A percentile compares a stretch with the other conserved stretches of the same genome.
phyloP scores from a whole-genome alignment of 768 basidiomycete species.

The Hemileccinum impolitum region DNA sequence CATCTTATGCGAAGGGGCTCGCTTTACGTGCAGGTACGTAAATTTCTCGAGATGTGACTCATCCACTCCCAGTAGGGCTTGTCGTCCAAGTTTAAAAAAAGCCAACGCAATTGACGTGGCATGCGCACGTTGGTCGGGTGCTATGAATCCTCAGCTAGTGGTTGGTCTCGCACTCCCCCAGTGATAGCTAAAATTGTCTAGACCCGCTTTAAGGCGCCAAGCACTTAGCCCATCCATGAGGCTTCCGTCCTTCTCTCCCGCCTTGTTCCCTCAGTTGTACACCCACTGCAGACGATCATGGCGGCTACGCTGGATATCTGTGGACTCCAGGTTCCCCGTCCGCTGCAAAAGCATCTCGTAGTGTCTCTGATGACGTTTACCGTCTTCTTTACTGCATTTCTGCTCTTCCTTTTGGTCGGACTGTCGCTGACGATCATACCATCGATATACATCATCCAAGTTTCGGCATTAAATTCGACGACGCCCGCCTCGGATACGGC shows the following conservation, averaged over 20 bases:
- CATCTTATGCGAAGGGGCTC: too few relatives aligned
- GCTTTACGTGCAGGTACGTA: too few relatives aligned
- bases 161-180: background rate
- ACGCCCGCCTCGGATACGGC: conserved; percentile 49
- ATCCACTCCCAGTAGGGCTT: too few relatives aligned
- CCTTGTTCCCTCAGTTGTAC: background rate
- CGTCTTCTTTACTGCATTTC: conserved; percentile 56
- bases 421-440: conserved; percentile 75
- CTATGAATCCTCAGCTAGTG: background rate
- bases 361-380: conserved; percentile 46
- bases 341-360: conserved; percentile 43
- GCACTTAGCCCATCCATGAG: background rate
- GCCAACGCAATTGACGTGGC: background rate
- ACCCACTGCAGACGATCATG: conserved; percentile 14
- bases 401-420: conserved; percentile 75
- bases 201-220: background rate
- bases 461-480: conserved; percentile 32
- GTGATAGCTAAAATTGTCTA: background rate
- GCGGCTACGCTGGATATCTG: conserved; percentile 13
- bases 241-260: background rate
- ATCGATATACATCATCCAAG: conserved; percentile 55
- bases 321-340: conserved; percentile 26
- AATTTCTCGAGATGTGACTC: too few relatives aligned
- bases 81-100: too few relatives aligned
- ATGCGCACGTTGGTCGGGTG: conserved; percentile 7